Evolutionary conservation across 2,329 filamentous ascomycete genomes (phyloP).

Genomic region (Incumbomyces lentus): DNA sequence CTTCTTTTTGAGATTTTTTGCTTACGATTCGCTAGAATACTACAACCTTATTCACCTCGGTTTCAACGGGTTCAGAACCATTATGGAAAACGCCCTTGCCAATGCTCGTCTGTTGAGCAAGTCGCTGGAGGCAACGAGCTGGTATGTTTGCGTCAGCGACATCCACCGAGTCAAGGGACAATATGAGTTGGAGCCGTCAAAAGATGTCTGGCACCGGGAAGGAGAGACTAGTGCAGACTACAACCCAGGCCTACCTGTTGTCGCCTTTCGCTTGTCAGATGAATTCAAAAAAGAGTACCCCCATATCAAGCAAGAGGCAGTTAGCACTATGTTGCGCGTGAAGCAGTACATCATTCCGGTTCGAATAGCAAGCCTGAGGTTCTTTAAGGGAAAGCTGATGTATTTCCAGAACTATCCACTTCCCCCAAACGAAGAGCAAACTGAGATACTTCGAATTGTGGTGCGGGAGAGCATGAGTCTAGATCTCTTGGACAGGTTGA

Average conservation of each 20-base stretch:
- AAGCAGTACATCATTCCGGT: slow-evolving; percentile 62
- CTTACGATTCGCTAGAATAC: too few relatives aligned
- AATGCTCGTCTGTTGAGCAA: slow-evolving; percentile 57
- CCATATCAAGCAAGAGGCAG: slow-evolving; percentile 53
- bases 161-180: slow-evolving; percentile 51
- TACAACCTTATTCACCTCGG: too few relatives aligned
- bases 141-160: slow-evolving; percentile 55
- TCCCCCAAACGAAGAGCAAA: slow-evolving; percentile 51
- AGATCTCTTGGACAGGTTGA: slow-evolving; percentile 50
- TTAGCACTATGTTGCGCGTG: slow-evolving; percentile 52
- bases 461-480: slow-evolving; percentile 58
- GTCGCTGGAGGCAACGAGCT: slow-evolving; percentile 53
- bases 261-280: slow-evolving; percentile 55
- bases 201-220: slow-evolving; percentile 31
- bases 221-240: slow-evolving; percentile 50
- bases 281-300: slow-evolving; percentile 51
- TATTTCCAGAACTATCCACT: slow-evolving; percentile 47
- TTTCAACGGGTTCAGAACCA: slow-evolving; percentile 52
- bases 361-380: neutral
- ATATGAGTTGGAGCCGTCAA: slow-evolving; percentile 31
- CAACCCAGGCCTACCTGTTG: slow-evolving; percentile 55
- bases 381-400: neutral
- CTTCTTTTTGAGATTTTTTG: too few relatives aligned
- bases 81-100: slow-evolving; percentile 44
- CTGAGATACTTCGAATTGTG: slow-evolving; percentile 58